These are phyloP conservation scores for Geotrichum klebahnii DNA, from an alignment of 1,139 yeast genomes.

Conservation along the genomic window DNA sequence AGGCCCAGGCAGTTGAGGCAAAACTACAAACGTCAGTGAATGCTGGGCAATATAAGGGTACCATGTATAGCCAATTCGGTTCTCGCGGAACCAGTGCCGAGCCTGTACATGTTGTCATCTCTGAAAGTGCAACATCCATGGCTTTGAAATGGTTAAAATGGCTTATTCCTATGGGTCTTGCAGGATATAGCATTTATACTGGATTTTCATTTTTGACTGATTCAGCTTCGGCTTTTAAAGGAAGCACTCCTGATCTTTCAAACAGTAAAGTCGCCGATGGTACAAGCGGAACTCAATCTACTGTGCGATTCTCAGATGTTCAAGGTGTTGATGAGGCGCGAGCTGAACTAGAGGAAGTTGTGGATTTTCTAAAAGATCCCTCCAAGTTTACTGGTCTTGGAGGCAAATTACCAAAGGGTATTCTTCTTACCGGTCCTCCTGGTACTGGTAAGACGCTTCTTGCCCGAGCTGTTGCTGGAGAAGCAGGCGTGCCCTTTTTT, in stretches of 20 bases:
- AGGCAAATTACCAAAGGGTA: conserved; percentile 96
- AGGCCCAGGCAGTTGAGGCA: conserved; percentile 54
- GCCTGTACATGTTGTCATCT: conserved; percentile 87
- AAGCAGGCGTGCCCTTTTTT: conserved; percentile 97
- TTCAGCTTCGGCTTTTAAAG: conserved; percentile 76
- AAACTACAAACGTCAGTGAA: conserved; percentile 21
- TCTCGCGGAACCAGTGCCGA: conserved; percentile 46
- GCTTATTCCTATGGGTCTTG: conserved; percentile 73
- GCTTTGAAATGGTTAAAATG: conserved; percentile 86
- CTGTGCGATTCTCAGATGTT: conserved; percentile 86
- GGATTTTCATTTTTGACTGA: conserved; percentile 72
- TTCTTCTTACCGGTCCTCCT: conserved; percentile 94
- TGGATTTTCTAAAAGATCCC: conserved; percentile 93
- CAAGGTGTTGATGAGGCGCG: conserved; percentile 98
- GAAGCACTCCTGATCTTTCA: conserved; percentile 60
- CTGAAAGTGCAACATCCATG: conserved; percentile 74
- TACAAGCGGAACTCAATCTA: conserved; percentile 69
- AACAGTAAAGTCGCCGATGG: conserved; percentile 35
- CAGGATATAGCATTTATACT: conserved; percentile 57
- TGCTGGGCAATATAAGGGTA: not conserved
- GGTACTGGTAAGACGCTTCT: conserved; percentile 98
- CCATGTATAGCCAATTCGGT: not conserved
- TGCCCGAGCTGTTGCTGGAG: conserved; percentile 98
- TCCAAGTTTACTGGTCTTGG: conserved; percentile 93
- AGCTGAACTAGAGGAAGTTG: conserved; percentile 93